Evolutionary conservation across 2,329 filamentous ascomycete genomes (phyloP), one percentile per base, ranked within the genome.

Genomic region (Epichloe sp.): DNA sequence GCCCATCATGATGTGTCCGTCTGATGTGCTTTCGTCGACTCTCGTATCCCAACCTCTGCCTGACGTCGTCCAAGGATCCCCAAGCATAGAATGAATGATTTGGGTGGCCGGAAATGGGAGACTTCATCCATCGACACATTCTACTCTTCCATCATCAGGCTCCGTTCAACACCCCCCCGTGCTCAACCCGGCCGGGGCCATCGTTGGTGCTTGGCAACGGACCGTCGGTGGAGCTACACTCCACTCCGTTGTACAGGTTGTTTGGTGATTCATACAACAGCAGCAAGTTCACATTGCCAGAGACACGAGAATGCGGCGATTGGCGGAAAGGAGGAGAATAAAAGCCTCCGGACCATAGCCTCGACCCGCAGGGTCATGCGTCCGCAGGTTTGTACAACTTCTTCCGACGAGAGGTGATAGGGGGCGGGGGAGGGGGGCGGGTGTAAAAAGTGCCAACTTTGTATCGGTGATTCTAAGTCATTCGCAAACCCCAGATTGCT

Each of bases 381-480:
- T 4, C 44, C 12, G 34, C 40, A 37, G 37, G 50, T 36, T 21
- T 43, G 50, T 36, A 50, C 42, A 41, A 35, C 19, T 37, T 46
- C 21, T 48, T 49, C 46, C 50, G 46, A 48, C 10, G 35, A 23
- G n/a, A 35, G n/a, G 41, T 44, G 21, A 41, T 34, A 31, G 12
- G 14, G 34, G 35, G 23, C 11, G 17, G 19, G 40, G 7, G 34
- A 23, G 7, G 5, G 21, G 35, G 23, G 15, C 35, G 19, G 35
- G 7, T 40, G 35, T 31, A 40, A 52, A 52, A 48, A 44, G 50
- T 44, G 45, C 50, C 50, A 38, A 48, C 11, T 23, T 21, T 34
- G 26, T 8, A 26, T 44, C 48, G 34, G 5, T 23, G 48, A 34
- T 48, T 38, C 14, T 7, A 23, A 43, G 35, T 14, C n/a, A 44